phyloP scores from a whole-genome alignment of 1,139 yeast genomes.

The Pichia sp. region DNA sequence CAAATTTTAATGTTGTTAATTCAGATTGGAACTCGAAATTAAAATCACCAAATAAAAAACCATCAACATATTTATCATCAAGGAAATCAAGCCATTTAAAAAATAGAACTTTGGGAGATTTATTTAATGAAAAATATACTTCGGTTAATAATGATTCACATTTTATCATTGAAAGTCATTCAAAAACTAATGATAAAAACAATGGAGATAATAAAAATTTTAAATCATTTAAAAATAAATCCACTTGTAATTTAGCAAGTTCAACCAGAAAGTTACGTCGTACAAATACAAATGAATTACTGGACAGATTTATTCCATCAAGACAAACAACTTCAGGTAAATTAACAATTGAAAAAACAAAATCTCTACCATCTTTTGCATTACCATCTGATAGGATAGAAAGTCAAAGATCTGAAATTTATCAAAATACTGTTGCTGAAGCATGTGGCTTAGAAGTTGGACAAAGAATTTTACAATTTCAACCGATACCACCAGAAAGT shows the following conservation, averaged over 20 bases:
- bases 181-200: constrained; percentile 2
- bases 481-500: constrained; percentile 80
- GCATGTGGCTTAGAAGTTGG: constrained; percentile 89
- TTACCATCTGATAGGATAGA: constrained; percentile 51
- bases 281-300: constrained; percentile 27
- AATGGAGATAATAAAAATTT: constrained; percentile 3
- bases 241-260: constrained; percentile 15
- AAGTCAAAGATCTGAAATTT: constrained; percentile 64
- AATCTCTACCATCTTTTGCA: constrained; percentile 23
- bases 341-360: constrained; percentile 24
- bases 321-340: constrained; percentile 43
- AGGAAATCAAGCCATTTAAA: constrained; percentile 6
- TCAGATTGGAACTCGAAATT: constrained; percentile 25
- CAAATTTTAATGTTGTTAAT: constrained; percentile 30
- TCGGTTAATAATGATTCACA: no score
- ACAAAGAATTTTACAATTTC: constrained; percentile 78
- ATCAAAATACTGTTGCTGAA: constrained; percentile 83
- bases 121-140: constrained; percentile 13
- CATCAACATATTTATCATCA: not conserved
- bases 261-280: constrained; percentile 23
- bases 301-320: constrained; percentile 50
- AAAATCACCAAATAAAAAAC: not conserved
- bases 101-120: constrained; percentile 10
- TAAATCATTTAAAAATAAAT: constrained; percentile 1
- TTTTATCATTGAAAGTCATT: no score